Evolutionary conservation across 371 early-diverging fungal genomes (phyloP).

Genomic region (Massospora cicadina): DNA sequence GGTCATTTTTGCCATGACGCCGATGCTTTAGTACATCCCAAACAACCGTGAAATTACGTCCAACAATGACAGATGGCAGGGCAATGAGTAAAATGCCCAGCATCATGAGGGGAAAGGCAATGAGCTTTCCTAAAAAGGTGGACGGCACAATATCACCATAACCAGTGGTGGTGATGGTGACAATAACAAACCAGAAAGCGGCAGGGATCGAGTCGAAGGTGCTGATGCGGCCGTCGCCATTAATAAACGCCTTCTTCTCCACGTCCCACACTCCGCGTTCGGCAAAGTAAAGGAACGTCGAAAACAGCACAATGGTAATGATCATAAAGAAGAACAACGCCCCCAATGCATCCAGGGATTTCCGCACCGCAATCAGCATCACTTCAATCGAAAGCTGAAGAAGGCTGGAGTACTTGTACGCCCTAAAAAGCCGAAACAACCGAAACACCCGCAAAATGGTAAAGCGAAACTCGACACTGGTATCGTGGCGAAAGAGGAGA

Average conservation of each 20-base stretch:
- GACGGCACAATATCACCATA: conserved; percentile 74
- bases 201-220: conserved; percentile 70
- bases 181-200: conserved; percentile 64
- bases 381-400: conserved; percentile 64
- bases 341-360: conserved; percentile 55
- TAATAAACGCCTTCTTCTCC: conserved; percentile 44
- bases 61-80: conserved; percentile 72
- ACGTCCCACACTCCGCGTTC: conserved; percentile 67
- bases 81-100: conserved; percentile 70
- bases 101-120: conserved; percentile 73
- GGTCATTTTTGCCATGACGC: neutral
- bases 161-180: conserved; percentile 73
- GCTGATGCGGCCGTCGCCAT: conserved; percentile 35
- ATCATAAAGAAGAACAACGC: conserved; percentile 62
- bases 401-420: conserved; percentile 57
- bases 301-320: conserved; percentile 50
- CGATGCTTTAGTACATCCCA: conserved; percentile 52
- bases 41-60: conserved; percentile 67
- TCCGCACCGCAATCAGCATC: conserved; percentile 61
- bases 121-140: conserved; percentile 63
- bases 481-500: conserved; percentile 42
- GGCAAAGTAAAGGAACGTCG: conserved; percentile 66
- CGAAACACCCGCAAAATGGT: conserved; percentile 65
- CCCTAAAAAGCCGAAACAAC: conserved; percentile 58
- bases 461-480: conserved; percentile 69